Conservation (phyloP, 768 basidiomycete genomes). For the Auricularia sp. region DNA sequence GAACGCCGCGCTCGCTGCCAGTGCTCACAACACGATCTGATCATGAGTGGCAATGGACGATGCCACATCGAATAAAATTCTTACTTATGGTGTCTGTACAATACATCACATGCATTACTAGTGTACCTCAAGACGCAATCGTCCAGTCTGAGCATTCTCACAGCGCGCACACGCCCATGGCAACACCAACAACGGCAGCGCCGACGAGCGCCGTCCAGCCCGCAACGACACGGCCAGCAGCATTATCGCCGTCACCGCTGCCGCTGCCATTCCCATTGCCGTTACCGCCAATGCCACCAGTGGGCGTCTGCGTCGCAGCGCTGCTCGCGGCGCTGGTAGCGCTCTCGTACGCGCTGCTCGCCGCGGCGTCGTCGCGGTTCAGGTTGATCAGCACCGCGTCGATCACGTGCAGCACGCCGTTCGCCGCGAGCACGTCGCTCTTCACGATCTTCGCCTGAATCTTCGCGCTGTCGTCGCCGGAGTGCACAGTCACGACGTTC, state of each 20-base stretch:
- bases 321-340: background rate
- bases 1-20: no score
- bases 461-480: slow-evolving; percentile 20
- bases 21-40: no score
- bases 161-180: background rate
- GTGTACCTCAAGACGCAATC: no score
- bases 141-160: background rate
- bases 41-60: no score
- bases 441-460: slow-evolving; percentile 43
- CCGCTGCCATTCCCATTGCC: background rate
- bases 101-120: no score
- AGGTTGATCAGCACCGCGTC: slow-evolving; percentile 42
- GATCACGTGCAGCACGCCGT: slow-evolving; percentile 62
- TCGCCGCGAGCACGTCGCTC: slow-evolving; percentile 48
- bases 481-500: slow-evolving; percentile 46
- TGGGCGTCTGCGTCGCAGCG: background rate
- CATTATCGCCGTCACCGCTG: background rate
- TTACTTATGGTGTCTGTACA: no score
- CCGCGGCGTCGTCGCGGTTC: slow-evolving; percentile 30
- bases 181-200: background rate
- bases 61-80: no score
- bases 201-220: background rate
- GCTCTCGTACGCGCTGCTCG: slow-evolving; percentile 37
- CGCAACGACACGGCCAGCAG: background rate
- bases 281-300: background rate